Base-by-base conservation (phyloP, 768 basidiomycete species). In the Tricholomella constricta region DNA sequence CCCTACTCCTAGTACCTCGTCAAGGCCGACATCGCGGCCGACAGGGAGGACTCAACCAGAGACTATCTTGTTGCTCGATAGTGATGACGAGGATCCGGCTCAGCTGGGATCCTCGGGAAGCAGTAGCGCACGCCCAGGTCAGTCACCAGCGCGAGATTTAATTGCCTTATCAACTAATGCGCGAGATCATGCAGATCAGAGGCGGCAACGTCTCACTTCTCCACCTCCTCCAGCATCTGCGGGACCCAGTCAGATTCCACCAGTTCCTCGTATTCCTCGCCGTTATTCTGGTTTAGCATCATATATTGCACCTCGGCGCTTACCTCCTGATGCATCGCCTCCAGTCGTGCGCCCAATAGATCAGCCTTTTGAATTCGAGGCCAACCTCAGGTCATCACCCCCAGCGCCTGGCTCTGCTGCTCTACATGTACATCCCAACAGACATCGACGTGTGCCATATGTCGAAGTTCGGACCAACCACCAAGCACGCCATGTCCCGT, bases 281-380 rank as follows among this genome's bases (percentile, higher is more conserved):
- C 72, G 70, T 47, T 74, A 57, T 53, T 69, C 66, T 6, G 58
- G 63, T 0, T 66, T 69, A 1, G 64, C 75, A 25, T 77, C 77
- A 20, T 54, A 77, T 25, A 73, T 74, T 4, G 57, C 73, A 55
- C 74, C 68, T 4, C 70, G 64, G 2, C 73, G 67, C 15, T 63
- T 68, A 3, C 69, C 68, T 8, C 36, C 70, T 25, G 58, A 56
- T 59, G 62, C 70, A 20, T 59, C 67, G 50, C 64, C 69, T 31
- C 78, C 77, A 40, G 73, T 80, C 26, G 68, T 87, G 37, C 73
- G 80, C 37, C 77, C 86, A 2, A 78, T 71, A 42, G 67, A 73
- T 3, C 65, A 75, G 29, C 84, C 83, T 0, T 76, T 85, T 46
- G 72, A 75, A 4, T 83, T 85, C 56, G 81, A 85, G 60, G 65